Conservation (phyloP, 345 rosid species). For the thale cress (Arabidopsis thaliana) region DNA sequence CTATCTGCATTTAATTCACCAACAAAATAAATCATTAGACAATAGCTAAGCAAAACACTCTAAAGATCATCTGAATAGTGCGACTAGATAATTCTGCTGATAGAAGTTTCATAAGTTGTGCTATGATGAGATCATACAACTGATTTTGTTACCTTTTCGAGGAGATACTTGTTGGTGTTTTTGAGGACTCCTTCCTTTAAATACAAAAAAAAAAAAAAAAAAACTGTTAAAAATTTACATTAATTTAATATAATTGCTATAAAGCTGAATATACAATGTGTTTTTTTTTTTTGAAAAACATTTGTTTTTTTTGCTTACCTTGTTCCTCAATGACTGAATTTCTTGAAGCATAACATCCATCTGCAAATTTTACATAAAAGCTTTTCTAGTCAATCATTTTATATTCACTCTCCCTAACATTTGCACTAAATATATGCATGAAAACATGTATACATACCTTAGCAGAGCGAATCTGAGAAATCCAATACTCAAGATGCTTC, state of each 20-base stretch:
- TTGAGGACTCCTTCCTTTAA: constrained; percentile 72
- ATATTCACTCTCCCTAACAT: neutral
- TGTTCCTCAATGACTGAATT: constrained; percentile 76
- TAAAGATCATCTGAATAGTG: neutral
- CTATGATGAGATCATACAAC: neutral
- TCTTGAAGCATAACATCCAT: constrained; percentile 84
- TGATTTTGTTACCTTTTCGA: constrained; percentile 62
- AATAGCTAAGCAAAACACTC: neutral
- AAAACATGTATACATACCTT: constrained; percentile 59
- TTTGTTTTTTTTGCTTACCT: constrained; percentile 49
- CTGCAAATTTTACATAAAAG: constrained; percentile 44
- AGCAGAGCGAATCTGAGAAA: constrained; percentile 74
- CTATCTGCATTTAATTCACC: constrained; percentile 57
- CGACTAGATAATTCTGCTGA: neutral
- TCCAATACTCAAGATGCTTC: constrained; percentile 89
- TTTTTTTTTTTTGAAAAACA: too few relatives aligned
- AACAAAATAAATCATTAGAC: constrained; percentile 3
- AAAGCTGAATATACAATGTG: neutral
- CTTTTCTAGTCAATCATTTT: constrained; percentile 5
- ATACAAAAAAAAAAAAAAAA: constrained; percentile 3
- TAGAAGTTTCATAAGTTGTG: constrained; percentile 2
- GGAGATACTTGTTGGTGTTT: constrained; percentile 76
- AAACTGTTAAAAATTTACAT: constrained; percentile 15
- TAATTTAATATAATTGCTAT: neutral
- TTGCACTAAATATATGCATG: neutral